Evolutionary conservation across 2,329 filamentous ascomycete species (phyloP), one percentile per base, ranked within the genome.

Genomic region (Claviceps cyperi): DNA sequence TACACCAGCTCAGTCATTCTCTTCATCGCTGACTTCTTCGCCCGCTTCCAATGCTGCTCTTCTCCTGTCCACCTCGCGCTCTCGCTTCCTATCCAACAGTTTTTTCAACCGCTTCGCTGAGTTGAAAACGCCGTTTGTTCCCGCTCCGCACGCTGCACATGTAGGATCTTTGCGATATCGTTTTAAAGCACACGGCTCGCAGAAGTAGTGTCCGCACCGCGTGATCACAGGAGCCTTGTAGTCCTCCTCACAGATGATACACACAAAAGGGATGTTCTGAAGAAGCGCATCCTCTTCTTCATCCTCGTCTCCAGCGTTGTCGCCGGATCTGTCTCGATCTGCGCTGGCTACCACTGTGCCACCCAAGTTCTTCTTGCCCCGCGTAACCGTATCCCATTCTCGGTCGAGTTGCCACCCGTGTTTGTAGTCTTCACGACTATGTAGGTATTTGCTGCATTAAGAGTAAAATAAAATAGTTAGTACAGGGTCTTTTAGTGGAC

Each of bases 161-260:
- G 79, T 80, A 4, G 90, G 90, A 58, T 90, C 87, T 62, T 87
- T 92, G 54, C 85, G 76, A 63, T 96, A 97, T 56, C 90, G 71
- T 62, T 86, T 81, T 58, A 97, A 70, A 24, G 92, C 92, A 65
- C 92, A 98, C 1, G 77, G 74, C 65, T 96, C 86, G 63, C 92
- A 98, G 62, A 97, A 97, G 65, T 97, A 97, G 65, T 98, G 92
- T 0, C 88, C 86, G 57, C 92, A 98, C 56, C 88, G 84, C 13
- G 92, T 97, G 22, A 91, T 71, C 13, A 97, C 78, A 0, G 92
- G 91, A 51, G 78, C 75, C 59, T 80, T 84, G 67, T 95, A 96
- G 1, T 81, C 67, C 38, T 80, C 77, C 59, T 83, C 81, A 72
- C 90, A 96, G 54, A 95, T 87, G 55, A 94, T 79, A 65, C 90